Percentiles rank a stretch among this genome's conserved stretches.
phyloP scores from a whole-genome alignment of 1,139 yeast genomes.

The Pneumocystis canis region DNA sequence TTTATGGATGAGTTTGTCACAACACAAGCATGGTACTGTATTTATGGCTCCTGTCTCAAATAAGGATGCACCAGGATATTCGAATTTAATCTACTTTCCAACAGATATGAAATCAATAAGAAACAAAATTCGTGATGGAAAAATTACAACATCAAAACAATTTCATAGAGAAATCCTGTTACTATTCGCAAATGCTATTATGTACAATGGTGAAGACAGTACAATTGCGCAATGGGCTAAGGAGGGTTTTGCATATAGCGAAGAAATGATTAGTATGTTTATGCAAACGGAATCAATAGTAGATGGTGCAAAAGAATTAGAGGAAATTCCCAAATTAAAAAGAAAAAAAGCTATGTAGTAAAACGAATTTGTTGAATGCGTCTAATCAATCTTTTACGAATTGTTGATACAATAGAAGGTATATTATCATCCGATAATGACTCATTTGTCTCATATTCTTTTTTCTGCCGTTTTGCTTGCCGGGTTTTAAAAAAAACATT shows the following conservation, averaged over 20 bases:
- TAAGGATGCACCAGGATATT: constrained; percentile 1
- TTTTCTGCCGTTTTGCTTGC: background rate
- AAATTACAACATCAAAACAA: background rate
- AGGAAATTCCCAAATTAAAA: background rate
- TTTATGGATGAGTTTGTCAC: background rate
- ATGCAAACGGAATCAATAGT: background rate
- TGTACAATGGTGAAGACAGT: background rate
- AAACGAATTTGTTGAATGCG: background rate
- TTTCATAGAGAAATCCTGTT: background rate
- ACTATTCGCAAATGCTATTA: constrained; percentile 1
- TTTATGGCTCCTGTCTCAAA: background rate
- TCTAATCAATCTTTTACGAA: background rate
- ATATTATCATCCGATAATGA: background rate
- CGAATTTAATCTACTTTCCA: background rate
- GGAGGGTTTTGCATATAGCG: background rate
- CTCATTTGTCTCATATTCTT: background rate
- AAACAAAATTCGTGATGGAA: constrained; percentile 1
- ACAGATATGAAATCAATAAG: background rate
- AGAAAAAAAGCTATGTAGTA: background rate
- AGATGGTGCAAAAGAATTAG: background rate
- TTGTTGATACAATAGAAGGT: background rate
- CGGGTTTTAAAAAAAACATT: constrained; percentile 23
- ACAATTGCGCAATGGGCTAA: background rate
- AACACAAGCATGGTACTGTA: background rate
- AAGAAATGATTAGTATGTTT: background rate